Conservation (phyloP, 306 rosid genomes). For the Acmispon strigosus region DNA sequence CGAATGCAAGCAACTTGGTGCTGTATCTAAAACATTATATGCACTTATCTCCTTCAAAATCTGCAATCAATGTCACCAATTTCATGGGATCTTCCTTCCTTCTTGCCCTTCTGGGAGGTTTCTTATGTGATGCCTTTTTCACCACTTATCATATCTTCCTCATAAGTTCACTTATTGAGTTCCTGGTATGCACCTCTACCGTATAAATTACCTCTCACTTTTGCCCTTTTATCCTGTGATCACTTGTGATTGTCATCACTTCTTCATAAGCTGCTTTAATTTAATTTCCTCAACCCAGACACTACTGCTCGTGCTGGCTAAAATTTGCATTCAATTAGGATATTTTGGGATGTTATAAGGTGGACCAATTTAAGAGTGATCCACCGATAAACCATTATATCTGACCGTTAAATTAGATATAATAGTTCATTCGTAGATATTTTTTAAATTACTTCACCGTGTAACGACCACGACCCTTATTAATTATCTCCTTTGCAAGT, state of each 20-base stretch:
- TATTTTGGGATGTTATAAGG: too few relatives aligned
- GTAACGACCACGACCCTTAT: too few relatives aligned
- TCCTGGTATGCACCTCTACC: constrained; percentile 43
- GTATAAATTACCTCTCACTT: not conserved
- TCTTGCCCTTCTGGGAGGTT: constrained; percentile 94
- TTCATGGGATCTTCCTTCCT: constrained; percentile 97
- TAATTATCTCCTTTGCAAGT: too few relatives aligned
- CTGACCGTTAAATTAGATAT: too few relatives aligned
- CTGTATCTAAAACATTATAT: constrained; percentile 45
- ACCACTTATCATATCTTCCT: constrained; percentile 76
- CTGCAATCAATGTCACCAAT: constrained; percentile 83
- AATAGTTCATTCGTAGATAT: too few relatives aligned
- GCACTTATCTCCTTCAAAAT: constrained; percentile 77
- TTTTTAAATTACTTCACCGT: too few relatives aligned
- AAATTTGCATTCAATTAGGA: not conserved
- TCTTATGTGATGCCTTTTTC: constrained; percentile 80
- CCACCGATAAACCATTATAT: too few relatives aligned
- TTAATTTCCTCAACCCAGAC: not conserved
- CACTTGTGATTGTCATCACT: not conserved
- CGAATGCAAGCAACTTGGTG: constrained; percentile 97
- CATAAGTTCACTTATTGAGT: constrained; percentile 70
- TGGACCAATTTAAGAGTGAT: too few relatives aligned
- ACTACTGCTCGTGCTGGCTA: not conserved
- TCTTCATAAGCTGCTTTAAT: not conserved
- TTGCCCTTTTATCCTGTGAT: not conserved